These are phyloP conservation scores for Aspergillus aculeatinus DNA, from an alignment of 2,329 filamentous ascomycete genomes.

Conservation along the genomic window DNA sequence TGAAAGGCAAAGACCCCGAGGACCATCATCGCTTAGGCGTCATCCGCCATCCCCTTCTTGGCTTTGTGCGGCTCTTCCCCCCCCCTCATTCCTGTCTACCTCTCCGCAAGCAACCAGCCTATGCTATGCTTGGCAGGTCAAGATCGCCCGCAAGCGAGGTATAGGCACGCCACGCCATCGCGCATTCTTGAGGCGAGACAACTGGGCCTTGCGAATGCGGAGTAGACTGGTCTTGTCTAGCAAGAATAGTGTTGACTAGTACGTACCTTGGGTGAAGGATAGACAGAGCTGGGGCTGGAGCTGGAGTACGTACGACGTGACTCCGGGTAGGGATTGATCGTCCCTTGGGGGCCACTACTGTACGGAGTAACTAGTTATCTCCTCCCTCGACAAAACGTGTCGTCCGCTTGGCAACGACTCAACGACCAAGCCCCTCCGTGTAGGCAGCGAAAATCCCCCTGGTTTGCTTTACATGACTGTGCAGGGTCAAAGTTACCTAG, in stretches of 20 bases:
- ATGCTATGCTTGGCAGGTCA: not conserved
- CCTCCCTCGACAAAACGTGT: not conserved
- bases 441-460: not conserved
- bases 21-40: not conserved
- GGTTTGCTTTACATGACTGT: not conserved
- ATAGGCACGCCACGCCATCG: not conserved
- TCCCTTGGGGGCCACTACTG: not conserved
- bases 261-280: too few species aligned
- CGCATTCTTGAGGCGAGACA: not conserved
- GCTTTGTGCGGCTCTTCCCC: not conserved
- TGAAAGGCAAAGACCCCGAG: too few species aligned
- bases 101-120: not conserved
- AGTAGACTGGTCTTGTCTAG: not conserved
- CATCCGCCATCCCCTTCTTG: not conserved
- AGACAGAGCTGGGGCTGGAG: not conserved
- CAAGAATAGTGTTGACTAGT: not conserved
- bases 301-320: too few species aligned
- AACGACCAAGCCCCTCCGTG: not conserved
- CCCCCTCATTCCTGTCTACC: not conserved
- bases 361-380: not conserved
- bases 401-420: not conserved
- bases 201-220: not conserved
- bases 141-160: not conserved
- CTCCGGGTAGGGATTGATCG: not conserved
- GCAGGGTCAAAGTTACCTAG: not conserved